A percentile compares a stretch with the other conserved stretches of the same genome.
Evolutionary conservation across 106 monocot species (phyloP).

Genomic region (Posidonia australis): DNA sequence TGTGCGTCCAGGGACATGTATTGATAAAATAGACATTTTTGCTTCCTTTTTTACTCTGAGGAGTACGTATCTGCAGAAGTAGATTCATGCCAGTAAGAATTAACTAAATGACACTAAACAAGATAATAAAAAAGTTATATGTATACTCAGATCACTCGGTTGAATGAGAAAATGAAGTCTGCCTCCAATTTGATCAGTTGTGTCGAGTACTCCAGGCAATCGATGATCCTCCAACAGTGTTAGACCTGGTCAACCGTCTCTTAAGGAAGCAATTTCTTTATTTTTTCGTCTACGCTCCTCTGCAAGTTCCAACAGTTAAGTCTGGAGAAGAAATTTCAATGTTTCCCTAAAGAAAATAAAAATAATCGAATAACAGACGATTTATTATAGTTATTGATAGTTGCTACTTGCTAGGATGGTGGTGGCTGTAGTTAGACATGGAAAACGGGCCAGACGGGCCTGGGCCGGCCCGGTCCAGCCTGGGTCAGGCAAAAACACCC

Average conservation of each 20-base stretch:
- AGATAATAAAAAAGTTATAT: background rate
- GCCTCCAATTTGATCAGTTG: background rate
- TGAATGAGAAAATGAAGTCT: background rate
- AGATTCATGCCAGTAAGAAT: background rate
- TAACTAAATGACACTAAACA: too few relatives aligned
- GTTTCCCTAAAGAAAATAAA: background rate
- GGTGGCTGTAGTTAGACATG: too few relatives aligned
- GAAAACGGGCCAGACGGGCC: too few relatives aligned
- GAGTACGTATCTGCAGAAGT: too few relatives aligned
- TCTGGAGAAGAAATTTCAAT: background rate
- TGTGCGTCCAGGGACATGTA: too few relatives aligned
- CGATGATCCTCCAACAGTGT: background rate
- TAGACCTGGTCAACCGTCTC: background rate
- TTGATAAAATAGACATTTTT: too few relatives aligned
- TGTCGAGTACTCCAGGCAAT: background rate
- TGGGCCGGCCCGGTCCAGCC: too few relatives aligned
- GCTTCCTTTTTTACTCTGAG: too few relatives aligned
- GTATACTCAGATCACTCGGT: background rate
- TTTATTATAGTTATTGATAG: background rate
- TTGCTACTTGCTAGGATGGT: too few relatives aligned
- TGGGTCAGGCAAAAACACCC: too few relatives aligned
- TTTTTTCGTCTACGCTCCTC: constrained; percentile 30
- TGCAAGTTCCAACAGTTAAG: constrained; percentile 18
- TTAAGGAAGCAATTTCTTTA: constrained; percentile 4
- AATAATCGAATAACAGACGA: background rate